Evolutionary conservation across 2,329 filamentous ascomycete species (phyloP).

Genomic region (Cytospora piceae): DNA sequence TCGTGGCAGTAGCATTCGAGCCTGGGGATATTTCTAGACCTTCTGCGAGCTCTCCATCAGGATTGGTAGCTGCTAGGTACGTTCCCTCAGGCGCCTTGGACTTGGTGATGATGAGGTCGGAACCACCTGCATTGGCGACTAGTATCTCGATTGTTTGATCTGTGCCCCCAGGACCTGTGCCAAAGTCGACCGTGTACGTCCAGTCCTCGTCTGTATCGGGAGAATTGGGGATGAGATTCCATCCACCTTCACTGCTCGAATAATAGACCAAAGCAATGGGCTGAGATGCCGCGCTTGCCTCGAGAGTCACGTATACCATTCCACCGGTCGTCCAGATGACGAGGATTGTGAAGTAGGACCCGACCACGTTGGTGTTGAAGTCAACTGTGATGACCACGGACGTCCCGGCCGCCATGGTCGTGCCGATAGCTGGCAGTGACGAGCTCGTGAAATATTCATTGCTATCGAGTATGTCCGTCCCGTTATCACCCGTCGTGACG

Average conservation of each 20-base stretch:
- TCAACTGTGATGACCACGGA: slow-evolving; percentile 40
- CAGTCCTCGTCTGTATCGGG: slow-evolving; percentile 14
- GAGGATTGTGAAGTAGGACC: slow-evolving; percentile 41
- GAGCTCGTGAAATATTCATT: slow-evolving; percentile 35
- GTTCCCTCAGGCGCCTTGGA: slow-evolving; percentile 36
- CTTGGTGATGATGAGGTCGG: slow-evolving; percentile 43
- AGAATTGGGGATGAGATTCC: slow-evolving; percentile 31
- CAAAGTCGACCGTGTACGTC: slow-evolving; percentile 38
- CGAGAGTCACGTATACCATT: slow-evolving; percentile 38
- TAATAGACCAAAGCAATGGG: slow-evolving; percentile 42
- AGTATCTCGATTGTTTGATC: slow-evolving; percentile 28
- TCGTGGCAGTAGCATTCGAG: background rate
- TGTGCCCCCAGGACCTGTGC: slow-evolving; percentile 35
- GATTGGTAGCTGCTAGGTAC: slow-evolving; percentile 31
- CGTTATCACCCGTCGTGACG: slow-evolving; percentile 1
- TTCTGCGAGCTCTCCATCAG: slow-evolving; percentile 29
- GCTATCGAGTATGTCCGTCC: slow-evolving; percentile 1
- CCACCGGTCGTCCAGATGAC: slow-evolving; percentile 44
- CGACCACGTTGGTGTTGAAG: slow-evolving; percentile 40
- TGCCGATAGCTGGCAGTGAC: slow-evolving; percentile 38
- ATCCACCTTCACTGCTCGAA: slow-evolving; percentile 41
- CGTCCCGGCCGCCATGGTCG: slow-evolving; percentile 38
- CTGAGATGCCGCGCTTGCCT: slow-evolving; percentile 41
- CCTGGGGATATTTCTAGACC: slow-evolving; percentile 25
- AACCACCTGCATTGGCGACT: slow-evolving; percentile 42